Conservation (phyloP, 2,329 filamentous ascomycete species). For the Aspergillus fijiensis region DNA sequence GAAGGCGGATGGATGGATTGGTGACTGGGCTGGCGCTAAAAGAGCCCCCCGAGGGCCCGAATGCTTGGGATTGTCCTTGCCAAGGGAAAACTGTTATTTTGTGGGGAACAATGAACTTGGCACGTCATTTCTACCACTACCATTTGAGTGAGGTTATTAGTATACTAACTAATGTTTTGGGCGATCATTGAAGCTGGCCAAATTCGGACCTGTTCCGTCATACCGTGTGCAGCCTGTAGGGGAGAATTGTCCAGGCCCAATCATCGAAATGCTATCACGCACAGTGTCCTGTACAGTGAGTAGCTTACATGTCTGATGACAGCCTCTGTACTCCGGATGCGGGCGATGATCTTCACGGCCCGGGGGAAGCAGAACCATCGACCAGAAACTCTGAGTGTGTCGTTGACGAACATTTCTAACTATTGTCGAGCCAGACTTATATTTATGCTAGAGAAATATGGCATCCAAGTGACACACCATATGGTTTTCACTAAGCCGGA, state of each 20-base stretch:
- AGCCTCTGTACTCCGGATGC: background rate
- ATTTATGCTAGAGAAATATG: background rate
- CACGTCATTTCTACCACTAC: background rate
- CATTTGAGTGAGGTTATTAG: background rate
- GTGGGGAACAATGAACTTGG: background rate
- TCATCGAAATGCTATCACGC: too few relatives aligned
- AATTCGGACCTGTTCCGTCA: too few relatives aligned
- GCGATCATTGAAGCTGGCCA: too few relatives aligned
- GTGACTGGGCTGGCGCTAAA: background rate
- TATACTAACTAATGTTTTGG: background rate
- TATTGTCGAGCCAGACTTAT: background rate
- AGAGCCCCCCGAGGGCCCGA: background rate
- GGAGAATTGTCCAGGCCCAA: too few relatives aligned
- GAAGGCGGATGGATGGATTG: too few relatives aligned
- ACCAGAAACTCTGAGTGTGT: background rate
- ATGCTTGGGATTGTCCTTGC: background rate
- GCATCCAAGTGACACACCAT: background rate
- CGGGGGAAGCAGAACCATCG: background rate
- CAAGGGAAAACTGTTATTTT: background rate
- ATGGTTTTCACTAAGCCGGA: too few relatives aligned
- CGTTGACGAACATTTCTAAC: background rate
- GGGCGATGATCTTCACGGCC: background rate
- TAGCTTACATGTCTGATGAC: background rate
- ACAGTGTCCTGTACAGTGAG: background rate
- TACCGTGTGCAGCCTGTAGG: too few relatives aligned